Evolutionary conservation across 2,329 filamentous ascomycete species (phyloP).

Genomic region (Tolypocladium endophyticum): DNA sequence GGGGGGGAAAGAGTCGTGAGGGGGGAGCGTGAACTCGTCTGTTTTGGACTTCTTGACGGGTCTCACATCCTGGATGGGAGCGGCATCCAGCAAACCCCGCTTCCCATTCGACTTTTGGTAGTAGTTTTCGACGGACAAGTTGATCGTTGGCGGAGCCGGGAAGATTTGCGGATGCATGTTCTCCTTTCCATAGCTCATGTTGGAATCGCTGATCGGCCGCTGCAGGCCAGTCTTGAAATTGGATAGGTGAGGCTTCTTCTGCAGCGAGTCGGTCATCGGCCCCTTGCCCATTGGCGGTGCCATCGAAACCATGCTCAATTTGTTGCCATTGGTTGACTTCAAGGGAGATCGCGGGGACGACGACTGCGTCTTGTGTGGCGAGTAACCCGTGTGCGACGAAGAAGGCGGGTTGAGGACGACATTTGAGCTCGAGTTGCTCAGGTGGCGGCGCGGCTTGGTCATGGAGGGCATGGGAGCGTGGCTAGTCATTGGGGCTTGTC

Average conservation of each 20-base stretch:
- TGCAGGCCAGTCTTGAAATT: slow-evolving; percentile 48
- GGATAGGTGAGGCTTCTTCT: slow-evolving; percentile 54
- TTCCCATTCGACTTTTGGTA: slow-evolving; percentile 44
- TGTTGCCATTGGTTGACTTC: slow-evolving; percentile 39
- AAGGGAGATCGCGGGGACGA: slow-evolving; percentile 53
- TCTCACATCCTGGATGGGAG: slow-evolving; percentile 59
- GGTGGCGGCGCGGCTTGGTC: slow-evolving; percentile 36
- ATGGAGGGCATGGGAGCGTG: slow-evolving; percentile 46
- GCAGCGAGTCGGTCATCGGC: slow-evolving; percentile 54
- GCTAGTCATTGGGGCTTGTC: slow-evolving; percentile 37
- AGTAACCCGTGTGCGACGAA: slow-evolving; percentile 43
- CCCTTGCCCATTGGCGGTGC: slow-evolving; percentile 47
- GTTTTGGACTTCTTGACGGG: slow-evolving; percentile 57
- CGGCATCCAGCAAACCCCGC: slow-evolving; percentile 60
- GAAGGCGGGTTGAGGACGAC: slow-evolving; percentile 55
- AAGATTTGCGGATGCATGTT: slow-evolving; percentile 43
- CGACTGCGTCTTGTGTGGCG: slow-evolving; percentile 57
- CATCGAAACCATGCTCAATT: slow-evolving; percentile 58
- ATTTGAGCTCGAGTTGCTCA: slow-evolving; percentile 45
- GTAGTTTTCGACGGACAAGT: slow-evolving; percentile 40
- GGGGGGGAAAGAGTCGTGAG: slow-evolving; percentile 67
- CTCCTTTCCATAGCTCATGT: slow-evolving; percentile 39
- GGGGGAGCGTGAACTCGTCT: slow-evolving; percentile 48
- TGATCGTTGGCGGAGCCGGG: slow-evolving; percentile 34
- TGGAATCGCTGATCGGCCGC: slow-evolving; percentile 36